Conservation (phyloP, 768 basidiomycete species). For the Candolleomyces efflorescens region DNA sequence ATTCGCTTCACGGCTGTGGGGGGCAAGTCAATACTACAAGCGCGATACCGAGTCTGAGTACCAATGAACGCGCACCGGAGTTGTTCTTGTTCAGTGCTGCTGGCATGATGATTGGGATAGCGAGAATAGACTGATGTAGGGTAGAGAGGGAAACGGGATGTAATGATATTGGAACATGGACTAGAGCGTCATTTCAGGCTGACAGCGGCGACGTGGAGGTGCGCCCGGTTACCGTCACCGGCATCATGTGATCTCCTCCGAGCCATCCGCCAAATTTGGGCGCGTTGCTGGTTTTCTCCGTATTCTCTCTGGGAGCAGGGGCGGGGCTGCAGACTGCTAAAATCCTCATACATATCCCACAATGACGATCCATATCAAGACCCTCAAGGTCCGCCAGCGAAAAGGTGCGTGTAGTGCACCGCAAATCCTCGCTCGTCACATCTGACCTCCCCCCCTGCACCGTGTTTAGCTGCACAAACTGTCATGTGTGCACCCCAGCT, state of each 20-base stretch:
- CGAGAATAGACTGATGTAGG: background rate
- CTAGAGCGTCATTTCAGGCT: background rate
- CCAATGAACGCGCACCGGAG: constrained; percentile 50
- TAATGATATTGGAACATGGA: background rate
- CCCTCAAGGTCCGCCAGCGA: constrained; percentile 73
- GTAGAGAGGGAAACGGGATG: background rate
- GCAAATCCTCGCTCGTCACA: background rate
- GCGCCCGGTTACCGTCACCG: constrained; percentile 1
- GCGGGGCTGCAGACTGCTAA: background rate
- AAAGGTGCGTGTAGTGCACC: constrained; percentile 48
- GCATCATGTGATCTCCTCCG: constrained; percentile 1
- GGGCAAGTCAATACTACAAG: background rate
- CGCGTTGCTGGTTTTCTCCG: background rate
- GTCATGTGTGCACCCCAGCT: constrained; percentile 68
- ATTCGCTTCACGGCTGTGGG: constrained; percentile 86
- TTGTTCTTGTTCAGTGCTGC: constrained; percentile 82
- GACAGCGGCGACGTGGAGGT: constrained; percentile 4
- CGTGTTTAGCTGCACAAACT: constrained; percentile 35
- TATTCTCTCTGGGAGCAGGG: constrained; percentile 4
- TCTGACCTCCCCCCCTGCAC: background rate
- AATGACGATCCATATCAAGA: constrained; percentile 70
- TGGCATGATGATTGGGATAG: constrained; percentile 19
- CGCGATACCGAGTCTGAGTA: background rate
- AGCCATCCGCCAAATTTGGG: background rate
- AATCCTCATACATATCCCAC: background rate